phyloP scores from a whole-genome alignment of 371 early-diverging fungal species.

The Dichotomocladium elegans region DNA sequence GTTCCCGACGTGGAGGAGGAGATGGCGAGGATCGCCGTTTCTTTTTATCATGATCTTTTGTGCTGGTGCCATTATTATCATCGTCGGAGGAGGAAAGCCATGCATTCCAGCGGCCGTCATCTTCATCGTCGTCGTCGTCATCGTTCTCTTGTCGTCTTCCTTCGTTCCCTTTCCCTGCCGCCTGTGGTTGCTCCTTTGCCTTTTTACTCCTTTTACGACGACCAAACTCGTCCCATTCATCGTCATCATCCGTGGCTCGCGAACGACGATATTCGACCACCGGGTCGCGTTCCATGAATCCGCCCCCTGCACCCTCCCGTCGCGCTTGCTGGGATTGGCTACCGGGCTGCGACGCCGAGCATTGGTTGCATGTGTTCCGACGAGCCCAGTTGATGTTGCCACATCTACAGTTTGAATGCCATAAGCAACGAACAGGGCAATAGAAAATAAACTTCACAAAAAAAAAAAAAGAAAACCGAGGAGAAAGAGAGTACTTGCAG shows the following conservation, averaged over 20 bases:
- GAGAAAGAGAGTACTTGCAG: constrained; percentile 21
- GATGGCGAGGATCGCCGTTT: neutral
- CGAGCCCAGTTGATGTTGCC: constrained; percentile 33
- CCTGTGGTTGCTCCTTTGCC: neutral
- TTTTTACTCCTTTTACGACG: constrained; percentile 19
- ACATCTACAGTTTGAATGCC: constrained; percentile 10
- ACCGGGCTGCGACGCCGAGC: constrained; percentile 24
- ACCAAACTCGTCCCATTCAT: constrained; percentile 34
- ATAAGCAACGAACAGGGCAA: neutral
- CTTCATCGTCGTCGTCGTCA: constrained; percentile 25
- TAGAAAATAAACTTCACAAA: neutral
- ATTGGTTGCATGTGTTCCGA: constrained; percentile 24
- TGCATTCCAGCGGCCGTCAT: constrained; percentile 27
- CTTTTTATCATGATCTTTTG: neutral
- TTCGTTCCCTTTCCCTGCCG: constrained; percentile 1
- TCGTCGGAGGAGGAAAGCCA: constrained; percentile 17
- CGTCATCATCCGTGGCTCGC: constrained; percentile 18
- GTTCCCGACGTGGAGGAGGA: neutral
- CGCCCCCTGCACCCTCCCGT: constrained; percentile 34
- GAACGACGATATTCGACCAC: constrained; percentile 20
- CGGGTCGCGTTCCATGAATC: constrained; percentile 27
- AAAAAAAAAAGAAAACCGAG: no score
- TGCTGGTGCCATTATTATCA: constrained; percentile 1
- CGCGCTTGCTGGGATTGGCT: constrained; percentile 12
- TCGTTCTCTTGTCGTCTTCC: constrained; percentile 4